Conservation (phyloP, 2,329 filamentous ascomycete genomes). For the Sclerotinia spermophila region DNA sequence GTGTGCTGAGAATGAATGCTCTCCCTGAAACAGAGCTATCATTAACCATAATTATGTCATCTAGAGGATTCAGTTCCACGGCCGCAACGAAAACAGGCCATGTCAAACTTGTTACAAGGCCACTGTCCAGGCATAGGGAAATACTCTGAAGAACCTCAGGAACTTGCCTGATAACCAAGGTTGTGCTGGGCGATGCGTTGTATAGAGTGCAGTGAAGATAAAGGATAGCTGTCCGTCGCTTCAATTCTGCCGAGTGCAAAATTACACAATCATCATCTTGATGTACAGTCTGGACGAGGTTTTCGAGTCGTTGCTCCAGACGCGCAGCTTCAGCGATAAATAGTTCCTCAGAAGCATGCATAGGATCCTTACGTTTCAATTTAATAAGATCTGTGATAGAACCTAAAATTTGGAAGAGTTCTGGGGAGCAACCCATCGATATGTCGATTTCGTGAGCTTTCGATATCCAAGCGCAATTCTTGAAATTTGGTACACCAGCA, state of each 20-base stretch:
- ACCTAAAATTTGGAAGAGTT: neutral
- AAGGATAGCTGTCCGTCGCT: neutral
- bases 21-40: neutral
- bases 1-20: neutral
- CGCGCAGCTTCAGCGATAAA: neutral
- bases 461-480: neutral
- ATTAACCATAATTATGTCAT: neutral
- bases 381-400: neutral
- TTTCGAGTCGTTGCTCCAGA: neutral
- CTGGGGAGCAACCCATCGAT: neutral
- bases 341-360: neutral
- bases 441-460: neutral
- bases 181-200: neutral
- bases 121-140: neutral
- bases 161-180: neutral
- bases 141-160: neutral
- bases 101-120: neutral
- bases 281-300: neutral
- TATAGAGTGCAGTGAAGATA: neutral
- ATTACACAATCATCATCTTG: neutral
- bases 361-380: neutral
- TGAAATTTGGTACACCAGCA: neutral
- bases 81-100: neutral
- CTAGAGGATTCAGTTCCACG: neutral
- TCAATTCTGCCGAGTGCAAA: neutral